These are phyloP conservation scores for Pseudisothecium myosuroides DNA, from an alignment of 225 moss, liverwort and hornwort genomes.

Conservation along the genomic window DNA sequence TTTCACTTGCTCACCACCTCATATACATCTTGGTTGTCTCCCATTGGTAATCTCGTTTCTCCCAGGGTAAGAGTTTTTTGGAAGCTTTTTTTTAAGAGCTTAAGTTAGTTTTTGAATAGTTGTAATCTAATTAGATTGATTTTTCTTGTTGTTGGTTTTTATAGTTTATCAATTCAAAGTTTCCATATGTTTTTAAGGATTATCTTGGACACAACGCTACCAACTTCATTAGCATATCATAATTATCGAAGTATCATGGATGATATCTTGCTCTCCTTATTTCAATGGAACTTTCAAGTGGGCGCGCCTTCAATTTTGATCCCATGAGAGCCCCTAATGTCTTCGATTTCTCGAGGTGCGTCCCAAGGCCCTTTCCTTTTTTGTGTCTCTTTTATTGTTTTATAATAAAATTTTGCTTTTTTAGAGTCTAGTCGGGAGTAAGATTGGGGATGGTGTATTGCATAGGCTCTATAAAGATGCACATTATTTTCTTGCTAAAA, in stretches of 20 bases:
- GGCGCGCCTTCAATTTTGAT: not conserved
- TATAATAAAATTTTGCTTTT: too few species aligned
- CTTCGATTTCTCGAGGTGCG: not conserved
- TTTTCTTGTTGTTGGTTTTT: not conserved
- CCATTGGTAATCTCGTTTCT: too few species aligned
- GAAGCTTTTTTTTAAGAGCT: not conserved
- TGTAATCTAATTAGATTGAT: too few species aligned
- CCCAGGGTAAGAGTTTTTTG: fast-evolving
- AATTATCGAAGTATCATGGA: not conserved
- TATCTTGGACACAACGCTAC: not conserved
- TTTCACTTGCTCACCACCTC: fast-evolving
- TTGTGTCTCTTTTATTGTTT: not conserved
- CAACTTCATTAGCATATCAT: too few species aligned
- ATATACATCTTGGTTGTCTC: not conserved
- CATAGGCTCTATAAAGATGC: too few species aligned
- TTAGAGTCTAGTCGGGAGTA: not conserved
- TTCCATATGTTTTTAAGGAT: too few species aligned
- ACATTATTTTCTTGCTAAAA: not conserved
- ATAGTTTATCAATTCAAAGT: too few species aligned
- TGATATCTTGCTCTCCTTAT: fast-evolving
- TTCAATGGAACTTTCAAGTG: not conserved
- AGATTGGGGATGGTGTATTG: not conserved
- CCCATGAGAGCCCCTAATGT: fast-evolving
- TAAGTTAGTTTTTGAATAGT: too few species aligned
- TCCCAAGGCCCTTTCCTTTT: not conserved